Base-by-base conservation (phyloP, 2,329 filamentous ascomycete species). In the Neurospora sp. region DNA sequence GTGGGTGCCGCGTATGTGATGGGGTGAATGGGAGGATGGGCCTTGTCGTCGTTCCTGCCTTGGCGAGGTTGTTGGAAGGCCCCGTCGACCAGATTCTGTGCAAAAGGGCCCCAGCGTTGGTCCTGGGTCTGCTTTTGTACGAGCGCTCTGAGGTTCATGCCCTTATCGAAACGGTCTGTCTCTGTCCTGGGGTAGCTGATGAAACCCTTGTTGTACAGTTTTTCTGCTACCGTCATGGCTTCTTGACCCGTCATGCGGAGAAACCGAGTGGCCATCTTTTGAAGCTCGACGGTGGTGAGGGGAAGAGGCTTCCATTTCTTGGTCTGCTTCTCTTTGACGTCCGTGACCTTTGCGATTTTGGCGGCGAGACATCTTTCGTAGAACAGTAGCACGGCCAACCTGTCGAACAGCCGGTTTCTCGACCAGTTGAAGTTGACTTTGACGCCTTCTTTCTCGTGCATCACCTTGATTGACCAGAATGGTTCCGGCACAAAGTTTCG, bases 101-200 rank as follows among this genome's bases (percentile, higher is more conserved):
- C 93, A 79, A 94, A 97, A 23, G 81, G 78, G 0, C 93, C 93
- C 96, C 95, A 99, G 72, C 85, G 82, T 57, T 83, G 82, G 77
- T 93, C 92, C 70, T 89, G 88, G 0, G 87, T 88, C 79, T 99
- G 96, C 77, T 96, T 97, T 75, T 92, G 88, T 19, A 97, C 87
- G 8, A 99, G 83, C 28, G 85, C 87, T 72, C 87, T 88, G 23
- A 99, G 84, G 77, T 98, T 90, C 83, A 98, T 97, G 4, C 87
- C 95, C 75, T 88, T 88, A 76, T 97, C 94, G 77, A 98, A 99
- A 39, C 95, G 91, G 79, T 99, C 96, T 0, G 96, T 99, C 80
- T 99, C 96, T 0, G 96, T 99, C 80, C 96, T 89, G 1, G 96
- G 96, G 80, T 99, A 99, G 79, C 94, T 97, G 80, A 99, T 97